Evolutionary conservation across 768 basidiomycete genomes (phyloP).

Genomic region (Sporobolomyces pararoseus): DNA sequence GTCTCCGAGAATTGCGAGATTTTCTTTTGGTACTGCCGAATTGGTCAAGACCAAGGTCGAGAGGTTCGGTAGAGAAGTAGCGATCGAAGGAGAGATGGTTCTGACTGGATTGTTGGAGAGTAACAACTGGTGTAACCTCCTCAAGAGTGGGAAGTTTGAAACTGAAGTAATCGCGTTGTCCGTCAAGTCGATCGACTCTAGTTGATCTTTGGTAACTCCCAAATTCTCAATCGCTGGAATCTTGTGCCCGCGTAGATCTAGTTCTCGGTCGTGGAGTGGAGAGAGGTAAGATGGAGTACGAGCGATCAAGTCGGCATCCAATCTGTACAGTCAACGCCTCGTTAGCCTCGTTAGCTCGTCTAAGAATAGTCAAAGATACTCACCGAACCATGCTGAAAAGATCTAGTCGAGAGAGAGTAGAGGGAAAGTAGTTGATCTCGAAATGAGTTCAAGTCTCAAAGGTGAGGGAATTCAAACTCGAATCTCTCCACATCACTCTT

Average conservation of each 20-base stretch:
- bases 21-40: conserved; percentile 68
- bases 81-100: conserved; percentile 72
- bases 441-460: background rate
- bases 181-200: conserved; percentile 88
- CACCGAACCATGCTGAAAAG: conserved; percentile 14
- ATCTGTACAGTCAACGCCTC: conserved; percentile 59
- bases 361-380: conserved; percentile 52
- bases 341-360: too few species aligned
- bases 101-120: conserved; percentile 87
- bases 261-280: conserved; percentile 79
- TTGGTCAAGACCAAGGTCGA: conserved; percentile 77
- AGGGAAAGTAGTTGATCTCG: background rate
- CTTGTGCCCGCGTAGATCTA: conserved; percentile 89
- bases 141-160: conserved; percentile 80
- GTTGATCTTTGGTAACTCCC: conserved; percentile 85
- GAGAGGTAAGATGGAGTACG: conserved; percentile 71
- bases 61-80: conserved; percentile 78
- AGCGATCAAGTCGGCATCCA: conserved; percentile 88
- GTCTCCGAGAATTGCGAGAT: conserved; percentile 27
- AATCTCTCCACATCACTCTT: conserved; percentile 3
- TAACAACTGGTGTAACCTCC: conserved; percentile 74
- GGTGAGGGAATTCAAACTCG: background rate
- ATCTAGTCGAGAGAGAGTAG: background rate
- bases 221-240: conserved; percentile 95
- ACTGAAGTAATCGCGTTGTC: conserved; percentile 80